Conservation (phyloP, 2,329 filamentous ascomycete species). For the Periconia macrospinosa region DNA sequence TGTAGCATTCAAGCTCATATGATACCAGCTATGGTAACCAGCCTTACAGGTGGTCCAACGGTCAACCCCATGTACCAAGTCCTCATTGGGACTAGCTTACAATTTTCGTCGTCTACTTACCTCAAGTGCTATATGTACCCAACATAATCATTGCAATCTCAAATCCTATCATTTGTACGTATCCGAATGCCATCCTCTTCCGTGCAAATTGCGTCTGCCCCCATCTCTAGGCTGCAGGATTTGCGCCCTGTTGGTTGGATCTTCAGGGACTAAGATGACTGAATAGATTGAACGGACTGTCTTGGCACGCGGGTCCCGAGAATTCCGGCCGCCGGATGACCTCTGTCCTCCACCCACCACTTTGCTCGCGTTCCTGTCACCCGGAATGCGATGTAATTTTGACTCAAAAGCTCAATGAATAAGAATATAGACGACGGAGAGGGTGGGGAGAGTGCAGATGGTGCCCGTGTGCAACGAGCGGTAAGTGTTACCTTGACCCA, state of each 20-base stretch:
- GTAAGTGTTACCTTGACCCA: slow-evolving; percentile 14
- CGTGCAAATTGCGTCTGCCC: too few relatives aligned
- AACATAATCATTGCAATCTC: too few relatives aligned
- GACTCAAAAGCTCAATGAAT: slow-evolving; percentile 19
- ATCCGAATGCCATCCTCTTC: too few relatives aligned
- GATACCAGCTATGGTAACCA: too few relatives aligned
- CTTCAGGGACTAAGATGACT: background rate
- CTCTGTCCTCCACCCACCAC: background rate
- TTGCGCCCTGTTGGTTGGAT: background rate
- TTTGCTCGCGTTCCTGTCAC: slow-evolving; percentile 17
- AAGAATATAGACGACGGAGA: slow-evolving; percentile 28
- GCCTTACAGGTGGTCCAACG: too few relatives aligned
- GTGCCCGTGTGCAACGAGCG: slow-evolving; percentile 30
- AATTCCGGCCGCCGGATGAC: slow-evolving; percentile 11
- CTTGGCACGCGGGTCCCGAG: slow-evolving; percentile 19
- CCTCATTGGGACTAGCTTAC: too few relatives aligned
- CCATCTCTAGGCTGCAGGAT: too few relatives aligned
- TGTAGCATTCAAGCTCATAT: too few relatives aligned
- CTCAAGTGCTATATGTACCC: too few relatives aligned
- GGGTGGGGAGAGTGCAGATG: slow-evolving; percentile 32
- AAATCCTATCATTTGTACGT: too few relatives aligned
- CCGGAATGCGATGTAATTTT: slow-evolving; percentile 11
- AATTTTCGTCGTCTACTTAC: too few relatives aligned
- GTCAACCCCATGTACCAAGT: too few relatives aligned
- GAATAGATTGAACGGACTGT: background rate